phyloP scores from a whole-genome alignment of 805 yeast genomes.

The Zygoascus ofunaensis region DNA sequence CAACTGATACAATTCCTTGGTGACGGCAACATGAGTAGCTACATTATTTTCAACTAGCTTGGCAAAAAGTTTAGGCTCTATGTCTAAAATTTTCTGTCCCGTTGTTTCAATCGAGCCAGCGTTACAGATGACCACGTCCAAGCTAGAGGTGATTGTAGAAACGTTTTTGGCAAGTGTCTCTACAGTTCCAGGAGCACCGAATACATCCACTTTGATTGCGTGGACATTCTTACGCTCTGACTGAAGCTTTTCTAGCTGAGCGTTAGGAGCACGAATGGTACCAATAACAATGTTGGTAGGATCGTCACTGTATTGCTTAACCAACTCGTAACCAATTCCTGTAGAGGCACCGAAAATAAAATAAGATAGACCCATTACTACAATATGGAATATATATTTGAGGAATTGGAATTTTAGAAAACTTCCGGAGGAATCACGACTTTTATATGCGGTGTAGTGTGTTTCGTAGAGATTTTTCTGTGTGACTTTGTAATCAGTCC shows the following conservation, averaged over 20 bases:
- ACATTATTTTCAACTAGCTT: background rate
- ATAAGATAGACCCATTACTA: conserved; percentile 18
- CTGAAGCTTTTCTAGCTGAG: background rate
- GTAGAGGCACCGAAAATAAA: conserved; percentile 31
- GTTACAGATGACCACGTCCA: background rate
- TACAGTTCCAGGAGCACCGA: background rate
- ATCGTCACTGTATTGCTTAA: conserved; percentile 19
- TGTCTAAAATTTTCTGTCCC: background rate
- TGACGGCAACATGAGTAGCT: background rate
- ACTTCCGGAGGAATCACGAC: too few species aligned
- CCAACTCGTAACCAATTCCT: conserved; percentile 30
- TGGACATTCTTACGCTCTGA: background rate
- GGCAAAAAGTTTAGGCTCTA: too few species aligned
- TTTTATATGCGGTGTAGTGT: too few species aligned
- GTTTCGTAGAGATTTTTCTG: too few species aligned
- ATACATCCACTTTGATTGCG: background rate
- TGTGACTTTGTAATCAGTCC: too few species aligned
- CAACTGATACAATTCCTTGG: background rate
- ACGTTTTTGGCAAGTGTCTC: background rate
- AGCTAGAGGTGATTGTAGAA: background rate
- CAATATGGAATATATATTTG: too few species aligned
- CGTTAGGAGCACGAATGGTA: conserved; percentile 9
- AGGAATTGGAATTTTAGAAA: too few species aligned
- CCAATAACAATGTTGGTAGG: conserved; percentile 21
- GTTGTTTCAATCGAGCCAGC: background rate